Evolutionary conservation across 768 basidiomycete genomes (phyloP).

Genomic region (Leccinum incarnatum): DNA sequence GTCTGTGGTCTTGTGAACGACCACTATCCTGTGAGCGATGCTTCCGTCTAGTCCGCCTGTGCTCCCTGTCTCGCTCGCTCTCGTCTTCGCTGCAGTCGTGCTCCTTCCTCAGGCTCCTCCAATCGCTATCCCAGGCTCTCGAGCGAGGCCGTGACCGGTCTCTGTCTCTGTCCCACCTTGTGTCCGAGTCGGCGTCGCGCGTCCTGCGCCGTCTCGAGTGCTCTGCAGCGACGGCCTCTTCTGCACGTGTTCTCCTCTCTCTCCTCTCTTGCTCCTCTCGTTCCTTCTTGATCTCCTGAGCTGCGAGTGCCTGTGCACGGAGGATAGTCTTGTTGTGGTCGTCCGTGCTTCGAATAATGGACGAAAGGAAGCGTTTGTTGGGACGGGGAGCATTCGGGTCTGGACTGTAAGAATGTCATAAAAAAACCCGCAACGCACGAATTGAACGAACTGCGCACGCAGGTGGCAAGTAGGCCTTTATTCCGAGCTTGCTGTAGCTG

Average conservation of each 20-base stretch:
- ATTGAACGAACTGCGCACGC: conserved; percentile 38
- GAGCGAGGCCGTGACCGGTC: conserved; percentile 47
- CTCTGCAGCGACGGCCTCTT: conserved; percentile 74
- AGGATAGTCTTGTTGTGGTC: conserved; percentile 91
- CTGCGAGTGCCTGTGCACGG: conserved; percentile 67
- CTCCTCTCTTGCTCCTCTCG: conserved; percentile 62
- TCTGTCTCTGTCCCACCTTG: conserved; percentile 39
- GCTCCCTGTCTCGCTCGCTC: conserved; percentile 15
- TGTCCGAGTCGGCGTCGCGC: conserved; percentile 32
- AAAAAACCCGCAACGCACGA: not conserved
- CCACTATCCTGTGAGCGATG: conserved; percentile 25
- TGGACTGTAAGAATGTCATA: conserved; percentile 37
- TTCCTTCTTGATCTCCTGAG: conserved; percentile 68
- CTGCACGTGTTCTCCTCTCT: conserved; percentile 63
- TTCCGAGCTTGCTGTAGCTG: conserved; percentile 70
- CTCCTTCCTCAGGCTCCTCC: conserved; percentile 44
- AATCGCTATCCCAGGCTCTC: conserved; percentile 39
- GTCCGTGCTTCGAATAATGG: conserved; percentile 91
- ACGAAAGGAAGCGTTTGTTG: conserved; percentile 78
- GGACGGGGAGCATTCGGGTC: conserved; percentile 75
- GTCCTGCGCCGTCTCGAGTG: conserved; percentile 41
- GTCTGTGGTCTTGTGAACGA: conserved; percentile 20
- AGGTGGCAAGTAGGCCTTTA: conserved; percentile 71
- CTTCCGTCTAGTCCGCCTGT: conserved; percentile 21
- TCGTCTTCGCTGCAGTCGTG: conserved; percentile 40